phyloP scores from a whole-genome alignment of 1,139 yeast species.

The Tardiomyces depauwii region DNA sequence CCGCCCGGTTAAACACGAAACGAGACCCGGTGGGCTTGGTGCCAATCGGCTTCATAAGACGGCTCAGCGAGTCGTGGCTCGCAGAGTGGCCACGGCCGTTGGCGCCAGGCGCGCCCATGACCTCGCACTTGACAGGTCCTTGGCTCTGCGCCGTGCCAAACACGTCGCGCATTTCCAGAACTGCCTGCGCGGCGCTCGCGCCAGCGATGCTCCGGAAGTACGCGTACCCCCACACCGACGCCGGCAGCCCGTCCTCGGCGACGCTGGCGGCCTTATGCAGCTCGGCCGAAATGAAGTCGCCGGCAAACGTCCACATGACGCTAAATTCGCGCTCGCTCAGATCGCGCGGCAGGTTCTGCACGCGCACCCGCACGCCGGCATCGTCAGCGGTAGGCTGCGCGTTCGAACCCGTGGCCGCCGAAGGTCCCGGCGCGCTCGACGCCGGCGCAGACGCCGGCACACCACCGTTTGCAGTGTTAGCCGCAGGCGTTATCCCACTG shows the following conservation, averaged over 20 bases:
- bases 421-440: neutral
- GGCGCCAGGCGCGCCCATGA: slow-evolving; percentile 1
- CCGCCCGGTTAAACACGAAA: neutral
- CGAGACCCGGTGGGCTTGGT: neutral
- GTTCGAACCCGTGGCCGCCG: neutral
- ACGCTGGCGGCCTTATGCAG: slow-evolving; percentile 28
- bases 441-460: too few species aligned
- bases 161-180: slow-evolving; percentile 56
- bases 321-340: slow-evolving; percentile 66
- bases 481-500: neutral
- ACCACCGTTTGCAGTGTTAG: neutral
- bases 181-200: slow-evolving; percentile 60
- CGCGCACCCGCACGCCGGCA: slow-evolving; percentile 20
- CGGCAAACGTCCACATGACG: slow-evolving; percentile 67
- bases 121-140: slow-evolving; percentile 6
- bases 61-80: neutral
- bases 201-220: slow-evolving; percentile 52
- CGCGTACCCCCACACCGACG: slow-evolving; percentile 40
- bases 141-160: slow-evolving; percentile 28
- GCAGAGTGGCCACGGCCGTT: neutral
- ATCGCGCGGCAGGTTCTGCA: slow-evolving; percentile 62
- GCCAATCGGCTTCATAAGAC: neutral
- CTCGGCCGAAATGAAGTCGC: slow-evolving; percentile 59
- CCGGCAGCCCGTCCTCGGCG: slow-evolving; percentile 23
- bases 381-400: neutral